A percentile compares a stretch with the other conserved stretches of the same genome.
phyloP scores from a whole-genome alignment of 108 stramenopile genomes.

The Craspedostauros australis region DNA sequence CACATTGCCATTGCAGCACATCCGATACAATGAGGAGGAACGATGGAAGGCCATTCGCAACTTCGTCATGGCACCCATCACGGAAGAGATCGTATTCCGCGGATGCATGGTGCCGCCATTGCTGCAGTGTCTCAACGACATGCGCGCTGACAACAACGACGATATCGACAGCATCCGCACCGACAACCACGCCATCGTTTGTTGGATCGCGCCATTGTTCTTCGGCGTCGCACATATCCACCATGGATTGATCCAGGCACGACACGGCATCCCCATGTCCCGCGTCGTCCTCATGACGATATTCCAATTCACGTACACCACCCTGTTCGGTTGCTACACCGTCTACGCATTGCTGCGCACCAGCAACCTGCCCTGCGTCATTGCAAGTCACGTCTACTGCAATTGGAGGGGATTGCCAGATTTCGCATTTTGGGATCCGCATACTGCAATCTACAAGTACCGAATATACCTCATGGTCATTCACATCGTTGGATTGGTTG shows the following conservation, averaged over 20 bases:
- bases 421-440: conserved; percentile 26
- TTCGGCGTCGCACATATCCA: conserved; percentile 83
- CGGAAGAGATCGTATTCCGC: conserved; percentile 82
- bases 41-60: conserved; percentile 60
- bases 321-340: conserved; percentile 72
- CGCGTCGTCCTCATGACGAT: conserved; percentile 30
- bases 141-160: conserved; percentile 4
- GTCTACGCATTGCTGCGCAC: conserved; percentile 64
- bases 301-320: conserved; percentile 73
- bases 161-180: neutral
- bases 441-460: conserved; percentile 37
- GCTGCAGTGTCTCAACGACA: conserved; percentile 19
- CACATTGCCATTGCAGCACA: too few relatives aligned
- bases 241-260: conserved; percentile 39
- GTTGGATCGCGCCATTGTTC: conserved; percentile 63
- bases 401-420: conserved; percentile 82
- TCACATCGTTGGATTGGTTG: conserved; percentile 45
- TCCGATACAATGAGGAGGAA: conserved; percentile 6
- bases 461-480: conserved; percentile 27
- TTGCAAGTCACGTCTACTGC: conserved; percentile 63
- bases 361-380: conserved; percentile 45
- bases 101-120: conserved; percentile 60
- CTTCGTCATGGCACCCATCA: conserved; percentile 54
- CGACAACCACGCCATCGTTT: conserved; percentile 8
- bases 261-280: conserved; percentile 15